Evolutionary conservation across 805 yeast genomes (phyloP).

Genomic region (Yarrowia osloensis): DNA sequence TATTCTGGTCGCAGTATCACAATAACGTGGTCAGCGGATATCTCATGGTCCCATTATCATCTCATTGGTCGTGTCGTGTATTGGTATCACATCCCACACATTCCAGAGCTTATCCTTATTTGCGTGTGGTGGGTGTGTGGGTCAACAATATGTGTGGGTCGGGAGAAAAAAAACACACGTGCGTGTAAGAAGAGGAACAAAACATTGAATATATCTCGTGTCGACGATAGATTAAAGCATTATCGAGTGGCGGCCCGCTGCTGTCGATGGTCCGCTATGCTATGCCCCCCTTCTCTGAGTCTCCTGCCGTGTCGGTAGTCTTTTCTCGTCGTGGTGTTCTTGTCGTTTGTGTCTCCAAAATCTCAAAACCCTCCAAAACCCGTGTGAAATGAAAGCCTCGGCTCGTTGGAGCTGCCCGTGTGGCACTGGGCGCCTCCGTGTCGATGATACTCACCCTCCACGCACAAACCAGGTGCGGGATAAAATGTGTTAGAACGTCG

Average conservation of each 20-base stretch:
- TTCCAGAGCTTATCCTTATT: constrained; percentile 26
- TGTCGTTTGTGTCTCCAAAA: neutral
- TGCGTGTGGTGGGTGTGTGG: neutral
- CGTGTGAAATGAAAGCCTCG: neutral
- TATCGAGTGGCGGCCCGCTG: neutral
- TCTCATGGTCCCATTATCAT: neutral
- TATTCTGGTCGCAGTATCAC: neutral
- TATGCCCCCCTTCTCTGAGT: neutral
- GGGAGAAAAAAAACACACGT: constrained; percentile 17
- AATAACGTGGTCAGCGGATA: neutral
- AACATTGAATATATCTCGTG: neutral
- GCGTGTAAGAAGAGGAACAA: neutral
- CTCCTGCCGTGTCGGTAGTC: neutral
- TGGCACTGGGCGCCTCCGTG: neutral
- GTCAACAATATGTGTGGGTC: constrained; percentile 12
- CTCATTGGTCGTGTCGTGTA: neutral
- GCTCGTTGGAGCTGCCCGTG: neutral
- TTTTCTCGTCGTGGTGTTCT: constrained; percentile 23
- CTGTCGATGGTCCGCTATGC: neutral
- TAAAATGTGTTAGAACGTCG: constrained; percentile 25
- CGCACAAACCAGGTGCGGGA: constrained; percentile 31
- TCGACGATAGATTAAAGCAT: neutral
- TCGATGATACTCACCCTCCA: constrained; percentile 26
- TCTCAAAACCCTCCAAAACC: neutral
- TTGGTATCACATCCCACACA: constrained; percentile 12